Percentiles rank a stretch among this genome's conserved stretches.
Evolutionary conservation across 164 flowering plant genomes (phyloP).

Genomic region (Magnolia officinalis): DNA sequence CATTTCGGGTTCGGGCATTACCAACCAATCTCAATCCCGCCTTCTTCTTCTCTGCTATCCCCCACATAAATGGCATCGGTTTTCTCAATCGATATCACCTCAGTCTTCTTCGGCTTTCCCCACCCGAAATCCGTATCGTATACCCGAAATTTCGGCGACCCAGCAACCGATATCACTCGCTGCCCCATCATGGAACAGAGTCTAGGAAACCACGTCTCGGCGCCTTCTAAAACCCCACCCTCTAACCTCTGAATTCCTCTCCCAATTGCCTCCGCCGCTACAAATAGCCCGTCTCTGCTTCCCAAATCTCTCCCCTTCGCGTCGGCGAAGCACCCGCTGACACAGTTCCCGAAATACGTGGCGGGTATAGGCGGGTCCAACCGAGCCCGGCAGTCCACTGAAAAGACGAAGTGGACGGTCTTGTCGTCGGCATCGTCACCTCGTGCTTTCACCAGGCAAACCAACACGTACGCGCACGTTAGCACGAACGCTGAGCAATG

Average conservation of each 20-base stretch:
- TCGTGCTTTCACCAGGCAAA: conserved; percentile 23
- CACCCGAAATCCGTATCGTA: conserved; percentile 46
- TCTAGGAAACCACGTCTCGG: conserved; percentile 6
- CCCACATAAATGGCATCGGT: conserved; percentile 28
- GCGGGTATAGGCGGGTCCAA: conserved; percentile 22
- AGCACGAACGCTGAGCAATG: conserved; percentile 26
- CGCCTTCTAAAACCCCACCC: conserved; percentile 3
- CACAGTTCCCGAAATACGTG: conserved; percentile 34
- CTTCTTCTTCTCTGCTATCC: conserved; percentile 29
- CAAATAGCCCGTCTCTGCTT: conserved; percentile 21
- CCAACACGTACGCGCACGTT: conserved; percentile 23
- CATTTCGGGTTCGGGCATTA: conserved; percentile 18
- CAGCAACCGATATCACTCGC: conserved; percentile 21
- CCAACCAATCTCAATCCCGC: conserved; percentile 37
- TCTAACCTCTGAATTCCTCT: conserved; percentile 7
- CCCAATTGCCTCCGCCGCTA: conserved; percentile 23
- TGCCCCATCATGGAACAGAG: not conserved
- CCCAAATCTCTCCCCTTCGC: conserved; percentile 11
- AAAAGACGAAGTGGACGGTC: conserved; percentile 7
- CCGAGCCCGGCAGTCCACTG: conserved; percentile 23
- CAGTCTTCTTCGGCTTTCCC: conserved; percentile 39
- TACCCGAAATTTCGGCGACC: conserved; percentile 35
- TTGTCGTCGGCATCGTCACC: not conserved
- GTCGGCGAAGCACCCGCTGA: not conserved
- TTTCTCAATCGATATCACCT: conserved; percentile 24